Evolutionary conservation across 805 yeast species (phyloP).

Genomic region (Candida dendrica): DNA sequence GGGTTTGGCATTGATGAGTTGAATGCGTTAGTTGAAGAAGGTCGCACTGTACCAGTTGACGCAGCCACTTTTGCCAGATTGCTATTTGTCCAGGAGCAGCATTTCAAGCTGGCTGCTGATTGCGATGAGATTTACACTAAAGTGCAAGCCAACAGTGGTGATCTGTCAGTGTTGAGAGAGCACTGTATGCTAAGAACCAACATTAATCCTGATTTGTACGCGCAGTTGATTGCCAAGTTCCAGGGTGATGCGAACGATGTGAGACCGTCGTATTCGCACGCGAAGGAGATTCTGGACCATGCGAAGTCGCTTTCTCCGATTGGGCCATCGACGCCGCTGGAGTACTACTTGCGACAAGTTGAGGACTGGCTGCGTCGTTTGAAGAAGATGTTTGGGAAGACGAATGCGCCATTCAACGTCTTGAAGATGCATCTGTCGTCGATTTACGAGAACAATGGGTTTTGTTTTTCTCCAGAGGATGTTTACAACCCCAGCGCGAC

Average conservation of each 20-base stretch:
- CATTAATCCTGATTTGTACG: no score
- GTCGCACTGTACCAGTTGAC: constrained; percentile 18
- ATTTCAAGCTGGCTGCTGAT: constrained; percentile 7
- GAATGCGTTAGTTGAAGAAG: constrained; percentile 1
- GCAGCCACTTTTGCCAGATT: constrained; percentile 9
- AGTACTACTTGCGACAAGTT: constrained; percentile 15
- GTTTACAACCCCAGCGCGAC: constrained; percentile 7
- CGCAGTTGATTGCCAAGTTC: no score
- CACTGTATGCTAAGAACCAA: no score
- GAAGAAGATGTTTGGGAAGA: constrained; percentile 26
- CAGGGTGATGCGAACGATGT: no score
- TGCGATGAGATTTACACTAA: constrained; percentile 10
- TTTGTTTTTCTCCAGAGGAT: constrained; percentile 21
- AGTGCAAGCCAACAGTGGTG: constrained; percentile 7
- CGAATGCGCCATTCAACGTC: constrained; percentile 25
- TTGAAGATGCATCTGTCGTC: constrained; percentile 20
- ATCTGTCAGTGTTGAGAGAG: no score
- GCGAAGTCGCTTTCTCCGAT: constrained; percentile 4
- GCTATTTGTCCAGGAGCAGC: constrained; percentile 6
- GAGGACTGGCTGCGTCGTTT: constrained; percentile 32
- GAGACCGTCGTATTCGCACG: constrained; percentile 25
- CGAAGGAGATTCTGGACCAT: constrained; percentile 16
- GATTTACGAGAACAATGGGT: constrained; percentile 13
- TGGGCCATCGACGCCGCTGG: constrained; percentile 10
- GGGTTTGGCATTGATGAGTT: constrained; percentile 7